Evolutionary conservation across 805 yeast species (phyloP), one percentile per base, ranked within the genome.

Genomic region (Cyberlindnera sargentensis): DNA sequence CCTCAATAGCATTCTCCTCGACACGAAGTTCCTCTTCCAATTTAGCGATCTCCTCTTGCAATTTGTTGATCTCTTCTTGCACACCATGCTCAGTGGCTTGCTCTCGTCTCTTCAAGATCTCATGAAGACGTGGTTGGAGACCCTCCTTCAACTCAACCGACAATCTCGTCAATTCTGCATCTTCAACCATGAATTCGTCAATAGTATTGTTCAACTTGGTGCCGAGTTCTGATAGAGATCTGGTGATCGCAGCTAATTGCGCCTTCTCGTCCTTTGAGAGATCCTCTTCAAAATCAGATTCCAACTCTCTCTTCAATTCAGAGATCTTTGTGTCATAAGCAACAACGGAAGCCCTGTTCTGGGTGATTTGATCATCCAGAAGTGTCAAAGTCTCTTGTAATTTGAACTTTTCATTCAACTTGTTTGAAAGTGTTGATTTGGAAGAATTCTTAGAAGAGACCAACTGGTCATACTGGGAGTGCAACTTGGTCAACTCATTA

Each of bases 91-190:
- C 43, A 10, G 47, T 26, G 36, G 57, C 47, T 49, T 56, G 15
- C 36, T 42, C 37, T 55, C 47, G 50, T 40, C 56, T 54, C 34
- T 50, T 55, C 41, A 46, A 47, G 15, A 77, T 47, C 32, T 72
- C 73, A 25, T 63, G 63, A 43, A 67, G 60, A 45, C 76, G 76
- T 9, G 87, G 85, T 35, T 70, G 63, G 37, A 80, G 65, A 40
- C 73, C 80, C 29, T 80, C 78, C n/a, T 66, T 61, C 34, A 86
- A 58, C 47, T 81, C 88, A 3, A 83, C 69, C 37, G 75, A 75
- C 7, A 75, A 50, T 1, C 64, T 58, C 1, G 76, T 67, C 11
- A 76, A 59, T 15, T 68, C 64, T 9, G 78, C 62, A 47, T 80
- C 83, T 5, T 75, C 47, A 2, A 62, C 66, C 1, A 72, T 58